Conservation (phyloP, 139 green algal genomes). For the Picocystis salinarum region DNA sequence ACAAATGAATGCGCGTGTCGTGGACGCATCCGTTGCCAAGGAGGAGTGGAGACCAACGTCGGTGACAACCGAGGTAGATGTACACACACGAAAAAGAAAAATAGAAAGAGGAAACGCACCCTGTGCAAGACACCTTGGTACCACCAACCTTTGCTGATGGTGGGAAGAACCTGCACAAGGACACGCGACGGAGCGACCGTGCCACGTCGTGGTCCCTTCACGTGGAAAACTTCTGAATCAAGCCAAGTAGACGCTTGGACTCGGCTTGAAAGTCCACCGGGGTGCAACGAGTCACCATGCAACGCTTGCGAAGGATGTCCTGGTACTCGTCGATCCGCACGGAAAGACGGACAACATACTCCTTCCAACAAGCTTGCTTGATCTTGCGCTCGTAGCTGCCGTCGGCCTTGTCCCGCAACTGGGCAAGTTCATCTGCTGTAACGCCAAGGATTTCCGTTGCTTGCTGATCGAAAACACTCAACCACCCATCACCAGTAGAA, state of each 20-base stretch:
- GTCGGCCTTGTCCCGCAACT: conserved; percentile 2
- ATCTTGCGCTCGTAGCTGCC: conserved; percentile 5
- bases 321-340: conserved; percentile 11
- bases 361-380: not conserved
- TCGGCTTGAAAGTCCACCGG: conserved; percentile 7
- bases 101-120: too few species aligned
- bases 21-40: too few species aligned
- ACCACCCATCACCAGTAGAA: not conserved
- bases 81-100: too few species aligned
- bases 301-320: not conserved
- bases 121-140: too few species aligned
- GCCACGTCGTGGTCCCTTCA: too few species aligned
- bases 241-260: conserved; percentile 5
- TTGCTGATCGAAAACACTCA: conserved; percentile 10
- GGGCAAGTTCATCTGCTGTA: conserved; percentile 6
- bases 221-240: too few species aligned
- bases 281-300: not conserved
- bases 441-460: conserved; percentile 2
- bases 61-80: too few species aligned
- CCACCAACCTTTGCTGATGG: too few species aligned
- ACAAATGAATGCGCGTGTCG: too few species aligned
- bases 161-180: too few species aligned
- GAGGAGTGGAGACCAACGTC: too few species aligned
- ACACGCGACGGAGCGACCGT: too few species aligned
- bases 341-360: not conserved